These are phyloP conservation scores for Phytophthora cajani DNA, from an alignment of 352 stramenopile species.

Conservation along the genomic window DNA sequence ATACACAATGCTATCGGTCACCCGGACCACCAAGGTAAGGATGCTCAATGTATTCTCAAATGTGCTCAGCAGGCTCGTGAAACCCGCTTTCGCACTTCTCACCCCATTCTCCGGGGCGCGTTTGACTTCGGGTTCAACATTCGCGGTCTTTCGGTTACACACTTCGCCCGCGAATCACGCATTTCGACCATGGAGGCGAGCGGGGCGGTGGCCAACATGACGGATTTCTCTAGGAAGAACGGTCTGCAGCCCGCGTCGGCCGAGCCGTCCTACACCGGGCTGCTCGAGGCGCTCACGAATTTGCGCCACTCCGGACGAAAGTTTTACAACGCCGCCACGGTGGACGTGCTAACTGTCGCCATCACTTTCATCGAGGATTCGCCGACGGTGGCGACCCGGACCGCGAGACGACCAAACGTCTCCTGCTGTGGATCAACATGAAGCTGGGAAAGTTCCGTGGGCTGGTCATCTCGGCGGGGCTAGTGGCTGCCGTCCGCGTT, in stretches of 20 bases:
- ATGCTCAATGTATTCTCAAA: constrained; percentile 19
- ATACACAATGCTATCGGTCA: constrained; percentile 6
- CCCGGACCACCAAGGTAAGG: constrained; percentile 13
- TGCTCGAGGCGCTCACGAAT: neutral
- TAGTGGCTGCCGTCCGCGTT: neutral
- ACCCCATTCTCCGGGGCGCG: constrained; percentile 1
- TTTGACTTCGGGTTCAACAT: constrained; percentile 17
- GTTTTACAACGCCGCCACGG: constrained; percentile 16
- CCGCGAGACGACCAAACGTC: neutral
- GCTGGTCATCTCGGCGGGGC: constrained; percentile 5
- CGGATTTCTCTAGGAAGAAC: constrained; percentile 18
- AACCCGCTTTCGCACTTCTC: neutral
- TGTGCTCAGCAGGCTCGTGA: constrained; percentile 13
- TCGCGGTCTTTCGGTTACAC: constrained; percentile 6
- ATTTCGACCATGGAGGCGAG: neutral
- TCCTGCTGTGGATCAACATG: constrained; percentile 18
- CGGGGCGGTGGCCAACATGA: constrained; percentile 7
- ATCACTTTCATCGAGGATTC: constrained; percentile 8
- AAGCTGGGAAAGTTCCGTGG: constrained; percentile 19
- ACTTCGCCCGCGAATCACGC: neutral
- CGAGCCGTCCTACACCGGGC: neutral
- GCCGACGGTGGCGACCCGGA: constrained; percentile 3
- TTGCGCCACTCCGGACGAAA: neutral
- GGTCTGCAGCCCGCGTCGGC: neutral
- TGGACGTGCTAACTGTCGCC: neutral